Base-by-base conservation (phyloP, 768 basidiomycete genomes). In the Crassisporium funariophilum region DNA sequence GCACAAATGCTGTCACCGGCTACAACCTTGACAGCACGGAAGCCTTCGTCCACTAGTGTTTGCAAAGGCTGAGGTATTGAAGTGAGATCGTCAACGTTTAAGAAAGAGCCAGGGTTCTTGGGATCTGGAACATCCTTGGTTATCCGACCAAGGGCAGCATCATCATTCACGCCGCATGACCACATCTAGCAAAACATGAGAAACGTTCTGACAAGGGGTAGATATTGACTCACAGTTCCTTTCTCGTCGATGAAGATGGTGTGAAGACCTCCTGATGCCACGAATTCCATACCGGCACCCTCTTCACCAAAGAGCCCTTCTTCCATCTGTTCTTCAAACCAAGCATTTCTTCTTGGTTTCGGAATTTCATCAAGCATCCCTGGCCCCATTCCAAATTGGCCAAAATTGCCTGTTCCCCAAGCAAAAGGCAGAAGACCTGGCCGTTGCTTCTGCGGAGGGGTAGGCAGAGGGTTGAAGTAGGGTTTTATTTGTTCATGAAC, bases 351-450 rank as follows among this genome's bases (percentile, higher is more conserved):
- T 58, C 79, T 85, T 7, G 94, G 94, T 53, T 84, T 86, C 43
- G 76, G 68, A 46, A 87, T 76, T 65, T 95, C 91, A 47, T 74
- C 82, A 23, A 92, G 70, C 39, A 71, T 61, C 53, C 84, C 81
- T 4, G 83, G 82, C 27, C 95, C 95, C 73, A 95, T 81, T 23
- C 95, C 97, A 59, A 97, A 88, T 66, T 98, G 95, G 22, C 94
- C 95, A 70, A 93, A 92, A 66, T 95, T 94, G 20, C 93, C 94
- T 9, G 86, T 84, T 5, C 95, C 95, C 81, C 90, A 98, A 6
- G 81, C 85, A 53, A 94, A 95, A 13, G 94, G 74, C 33, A 85
- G 77, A 11, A 82, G 76, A 24, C 84, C 75, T 15, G 91, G 92
- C 35, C 83, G 78, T 35, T 71, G 56, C 46, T 79, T 77, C 37